A percentile compares a stretch with the other conserved stretches of the same genome.
Conservation (phyloP, 441 rosid species). For the Melastoma candidum region DNA sequence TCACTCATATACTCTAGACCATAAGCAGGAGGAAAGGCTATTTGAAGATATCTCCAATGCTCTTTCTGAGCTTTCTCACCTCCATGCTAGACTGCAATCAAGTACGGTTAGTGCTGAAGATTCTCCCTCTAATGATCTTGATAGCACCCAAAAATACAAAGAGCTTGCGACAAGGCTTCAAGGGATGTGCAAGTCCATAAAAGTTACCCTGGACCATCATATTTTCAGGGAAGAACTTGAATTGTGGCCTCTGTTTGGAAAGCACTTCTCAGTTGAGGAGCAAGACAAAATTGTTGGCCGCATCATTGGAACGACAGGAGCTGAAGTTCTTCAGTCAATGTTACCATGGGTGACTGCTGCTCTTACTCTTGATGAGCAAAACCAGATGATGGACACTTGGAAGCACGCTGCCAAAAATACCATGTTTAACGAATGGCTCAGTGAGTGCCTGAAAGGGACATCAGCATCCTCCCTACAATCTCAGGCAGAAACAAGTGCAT, state of each 20-base stretch:
- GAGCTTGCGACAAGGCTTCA: slow-evolving; percentile 68
- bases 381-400: slow-evolving; percentile 77
- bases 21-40: slow-evolving; percentile 29
- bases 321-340: slow-evolving; percentile 79
- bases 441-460: slow-evolving; percentile 73
- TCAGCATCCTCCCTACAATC: slow-evolving; percentile 19
- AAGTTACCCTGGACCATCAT: slow-evolving; percentile 69
- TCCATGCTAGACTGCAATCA: slow-evolving; percentile 26
- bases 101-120: slow-evolving; percentile 16
- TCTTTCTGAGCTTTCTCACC: slow-evolving; percentile 47
- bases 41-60: slow-evolving; percentile 57
- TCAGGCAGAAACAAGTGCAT: too few relatives aligned
- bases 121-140: slow-evolving; percentile 14
- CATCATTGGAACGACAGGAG: slow-evolving; percentile 72
- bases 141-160: slow-evolving; percentile 24
- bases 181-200: slow-evolving; percentile 71
- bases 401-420: slow-evolving; percentile 77
- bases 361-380: slow-evolving; percentile 69
- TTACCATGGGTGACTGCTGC: slow-evolving; percentile 80
- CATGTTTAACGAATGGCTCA: slow-evolving; percentile 81
- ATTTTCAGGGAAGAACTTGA: slow-evolving; percentile 64
- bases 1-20: slow-evolving; percentile 20
- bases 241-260: slow-evolving; percentile 67
- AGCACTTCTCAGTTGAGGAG: slow-evolving; percentile 66
- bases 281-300: slow-evolving; percentile 71